Conservation (phyloP, 1,139 yeast species). For the Lodderomyces margitis region DNA sequence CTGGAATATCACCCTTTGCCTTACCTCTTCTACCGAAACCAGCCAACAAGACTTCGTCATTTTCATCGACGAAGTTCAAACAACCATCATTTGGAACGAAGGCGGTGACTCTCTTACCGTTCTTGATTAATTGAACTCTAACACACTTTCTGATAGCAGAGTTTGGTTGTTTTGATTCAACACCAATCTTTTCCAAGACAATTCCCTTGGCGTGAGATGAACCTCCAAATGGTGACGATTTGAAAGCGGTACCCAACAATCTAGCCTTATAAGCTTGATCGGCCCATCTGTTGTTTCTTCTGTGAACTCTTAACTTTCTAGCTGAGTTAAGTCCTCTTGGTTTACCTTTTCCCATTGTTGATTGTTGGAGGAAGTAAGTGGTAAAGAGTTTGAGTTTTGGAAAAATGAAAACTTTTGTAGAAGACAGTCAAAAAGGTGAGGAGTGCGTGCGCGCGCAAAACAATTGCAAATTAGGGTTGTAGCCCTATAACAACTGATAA, state of each 20-base stretch:
- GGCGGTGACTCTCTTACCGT: constrained; percentile 99
- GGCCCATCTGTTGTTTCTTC: constrained; percentile 99
- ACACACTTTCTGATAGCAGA: constrained; percentile 99
- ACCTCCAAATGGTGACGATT: constrained; percentile 99
- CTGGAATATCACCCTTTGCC: constrained; percentile 99
- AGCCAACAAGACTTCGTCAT: constrained; percentile 98
- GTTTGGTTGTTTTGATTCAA: constrained; percentile 99
- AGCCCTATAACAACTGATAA: no score
- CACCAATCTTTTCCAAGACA: constrained; percentile 98
- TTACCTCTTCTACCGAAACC: constrained; percentile 99
- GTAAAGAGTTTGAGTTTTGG: no score
- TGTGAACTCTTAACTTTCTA: constrained; percentile 99
- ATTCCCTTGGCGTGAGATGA: constrained; percentile 99
- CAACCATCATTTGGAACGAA: constrained; percentile 99
- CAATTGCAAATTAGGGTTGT: neutral
- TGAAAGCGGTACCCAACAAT: constrained; percentile 99
- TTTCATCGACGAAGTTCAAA: constrained; percentile 98
- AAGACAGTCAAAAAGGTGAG: no score
- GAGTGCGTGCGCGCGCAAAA: neutral
- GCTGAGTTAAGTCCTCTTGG: constrained; percentile 99
- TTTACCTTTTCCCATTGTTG: constrained; percentile 79
- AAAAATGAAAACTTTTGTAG: no score
- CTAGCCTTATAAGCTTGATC: constrained; percentile 97
- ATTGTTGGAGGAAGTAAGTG: neutral
- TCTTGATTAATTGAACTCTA: constrained; percentile 99